Base-by-base conservation (phyloP, 805 yeast genomes). In the Kazachstania bromeliacearum region DNA sequence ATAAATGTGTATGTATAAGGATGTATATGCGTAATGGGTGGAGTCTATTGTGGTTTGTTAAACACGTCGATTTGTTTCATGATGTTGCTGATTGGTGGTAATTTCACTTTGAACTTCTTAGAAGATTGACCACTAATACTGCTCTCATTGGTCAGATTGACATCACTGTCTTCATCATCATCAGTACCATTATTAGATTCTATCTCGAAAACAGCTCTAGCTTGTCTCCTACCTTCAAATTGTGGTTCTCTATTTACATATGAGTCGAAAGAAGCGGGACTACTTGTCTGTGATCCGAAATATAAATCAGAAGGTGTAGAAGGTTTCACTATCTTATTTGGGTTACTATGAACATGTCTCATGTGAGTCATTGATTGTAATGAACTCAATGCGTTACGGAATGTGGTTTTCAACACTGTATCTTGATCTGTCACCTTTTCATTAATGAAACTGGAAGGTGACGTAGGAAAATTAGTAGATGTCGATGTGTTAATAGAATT, bases 21-120 rank as follows among this genome's bases (percentile, higher is more conserved):
- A 33, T 33, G 24, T 33, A 20, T 33, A 28, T 32, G 28, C 22
- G 21, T 24, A 28, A 17, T 21, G 28, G 19, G 25, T n/a, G 28
- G 29, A 4, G 35, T 17, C 23, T 28, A 26, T 9, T 8, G 12
- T 17, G 29, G 38, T 28, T 38, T 37, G 22, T 51, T 50, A 39
- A 50, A 53, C 20, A 39, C 39, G 31, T 50, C 50, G 24, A 53
- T 51, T 27, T 51, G 48, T 35, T 35, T 46, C 20, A 50, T 34
- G 14, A 55, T 45, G 33, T 47, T 50, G 34, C 53, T 46, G 18
- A 55, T 40, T 7, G 59, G 53, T 13, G 60, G 60, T 24, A 55
- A 31, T 28, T 44, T 44, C 13, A 55, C 44, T 8, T 40, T 43
- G 12, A 36, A 33, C 8, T 35, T 35, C 26, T 25, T 28, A 8